Base-by-base conservation (phyloP, 495 filamentous ascomycete genomes). In the Halenospora varia region DNA sequence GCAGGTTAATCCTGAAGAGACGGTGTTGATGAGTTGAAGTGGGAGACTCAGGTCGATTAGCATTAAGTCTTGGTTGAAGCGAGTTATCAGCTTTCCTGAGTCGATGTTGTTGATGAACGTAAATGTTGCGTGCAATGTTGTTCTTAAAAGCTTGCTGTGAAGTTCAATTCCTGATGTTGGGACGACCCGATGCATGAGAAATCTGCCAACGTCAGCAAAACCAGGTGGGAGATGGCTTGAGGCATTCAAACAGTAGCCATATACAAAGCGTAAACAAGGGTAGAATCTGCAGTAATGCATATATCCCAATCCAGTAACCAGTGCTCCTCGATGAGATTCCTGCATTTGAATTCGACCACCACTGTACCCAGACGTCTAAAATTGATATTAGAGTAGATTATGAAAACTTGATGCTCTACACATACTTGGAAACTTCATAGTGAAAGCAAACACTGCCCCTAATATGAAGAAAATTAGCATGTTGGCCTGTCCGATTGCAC, bases 41-140 rank as follows among this genome's bases (percentile, higher is more conserved):
- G 44, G 44, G 9, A 47, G 20, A 18, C 20, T 6, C 44, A 47
- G 44, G 20, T 47, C 44, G 17, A 47, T 47, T 6, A 56, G 13
- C 0, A 41, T 29, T 13, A 61, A 23, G 18, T 50, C 58, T 48
- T 56, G 58, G 42, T 47, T 47, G 44, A 47, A 47, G n/a, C 44
- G 44, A 17, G 6, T 47, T 10, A 59, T 58, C 0, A 66, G 55
- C 0, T 59, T 40, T 19, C 63, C 63, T 8, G 23, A 53, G 42
- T 66, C 63, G 4, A 56, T 63, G 10, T 23, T 57, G 10, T 20
- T 11, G 25, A 66, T 64, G 35, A 66, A 64, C 4, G n/a, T 11
- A n/a, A 55, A 56, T 13, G 63, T 55, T n/a, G 63, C 63, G 42
- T 53, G 55, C 13, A 60, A 42, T 17, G 52, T 49, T 1, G 56